These are phyloP conservation scores for Papiliotrema nemorosa DNA, from an alignment of 1,284 basidiomycete genomes.

Conservation along the genomic window DNA sequence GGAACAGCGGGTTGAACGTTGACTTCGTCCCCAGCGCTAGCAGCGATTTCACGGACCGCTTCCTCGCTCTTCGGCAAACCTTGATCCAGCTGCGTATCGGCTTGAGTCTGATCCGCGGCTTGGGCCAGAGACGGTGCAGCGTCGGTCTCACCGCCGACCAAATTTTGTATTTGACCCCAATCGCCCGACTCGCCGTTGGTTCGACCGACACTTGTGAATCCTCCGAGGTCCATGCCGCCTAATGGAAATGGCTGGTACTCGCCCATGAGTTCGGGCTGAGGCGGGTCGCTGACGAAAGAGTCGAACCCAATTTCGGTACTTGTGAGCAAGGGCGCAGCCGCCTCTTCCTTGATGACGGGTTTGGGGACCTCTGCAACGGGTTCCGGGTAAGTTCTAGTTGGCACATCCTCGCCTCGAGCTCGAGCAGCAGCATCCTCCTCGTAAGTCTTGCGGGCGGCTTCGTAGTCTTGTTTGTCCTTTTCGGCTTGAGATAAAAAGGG, in stretches of 20 bases:
- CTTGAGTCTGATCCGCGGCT: slow-evolving; percentile 2
- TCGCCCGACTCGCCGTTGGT: background rate
- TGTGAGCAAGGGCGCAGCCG: background rate
- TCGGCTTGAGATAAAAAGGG: slow-evolving; percentile 87
- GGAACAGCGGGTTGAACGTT: background rate
- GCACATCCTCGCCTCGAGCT: slow-evolving; percentile 34
- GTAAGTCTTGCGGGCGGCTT: slow-evolving; percentile 51
- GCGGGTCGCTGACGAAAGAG: slow-evolving; percentile 8
- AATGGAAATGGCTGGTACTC: slow-evolving; percentile 17
- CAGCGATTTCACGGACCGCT: background rate
- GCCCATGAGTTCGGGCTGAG: slow-evolving; percentile 9
- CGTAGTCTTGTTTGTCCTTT: slow-evolving; percentile 88
- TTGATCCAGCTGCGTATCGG: background rate
- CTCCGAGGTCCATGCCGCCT: slow-evolving; percentile 14
- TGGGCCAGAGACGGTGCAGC: slow-evolving; percentile 7
- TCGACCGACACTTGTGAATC: background rate
- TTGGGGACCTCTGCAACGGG: slow-evolving; percentile 8
- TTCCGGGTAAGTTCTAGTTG: slow-evolving; percentile 10
- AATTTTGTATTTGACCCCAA: slow-evolving; percentile 2
- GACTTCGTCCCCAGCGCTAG: slow-evolving; percentile 5
- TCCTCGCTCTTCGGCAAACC: background rate
- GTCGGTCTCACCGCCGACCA: background rate
- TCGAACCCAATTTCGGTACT: background rate
- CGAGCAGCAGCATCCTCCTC: slow-evolving; percentile 35
- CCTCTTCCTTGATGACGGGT: slow-evolving; percentile 5